Base-by-base conservation (phyloP, 148 eudicot genomes). In the Dysphania ambrosioides region DNA sequence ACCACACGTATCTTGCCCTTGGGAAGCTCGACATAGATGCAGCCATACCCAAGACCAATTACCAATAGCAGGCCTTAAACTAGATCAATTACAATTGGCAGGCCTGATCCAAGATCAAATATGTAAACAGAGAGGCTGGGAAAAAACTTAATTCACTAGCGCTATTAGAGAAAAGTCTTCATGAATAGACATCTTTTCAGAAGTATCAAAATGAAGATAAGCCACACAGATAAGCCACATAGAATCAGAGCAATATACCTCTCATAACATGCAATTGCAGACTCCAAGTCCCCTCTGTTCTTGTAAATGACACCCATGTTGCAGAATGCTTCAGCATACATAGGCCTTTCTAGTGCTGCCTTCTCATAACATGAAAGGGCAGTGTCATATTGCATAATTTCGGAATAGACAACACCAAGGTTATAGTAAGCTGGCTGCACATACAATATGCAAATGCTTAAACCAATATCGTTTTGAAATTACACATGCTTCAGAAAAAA, bases 311-410 rank as follows among this genome's bases (percentile, higher is more conserved):
- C 97, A 75, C 99, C 99, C 97, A 95, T 95, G 79, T 95, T 95
- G 87, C 99, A 95, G 80, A 90, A 95, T 69, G 99, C 99, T 88
- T 95, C 99, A 63, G 97, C 97, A 87, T 95, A 95, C 97, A 95
- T 92, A 59, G 99, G 99, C 79, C 97, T 87, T 79, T 90, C 97
- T 63, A 90, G 71, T 68, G 97, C 99, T 80, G 97, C 99, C 86
- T 88, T 95, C 80, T 95, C 97, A 75, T 95, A 95, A 83, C 96
- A 95, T 62, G 83, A 78, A 74, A 95, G 97, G 69, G 97, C 99
- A 70, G 85, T 79, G 71, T 95, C 99, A 81, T 92, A 95, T 89
- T 95, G 97, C 97, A 92, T 88, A 93, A 95, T 83, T 81, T 95
- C 99, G 63, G 97, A 95, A 84, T 95, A 95, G 80, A 95, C 97